phyloP scores from a whole-genome alignment of 2,329 filamentous ascomycete genomes.

The Leptographium wingfieldii region DNA sequence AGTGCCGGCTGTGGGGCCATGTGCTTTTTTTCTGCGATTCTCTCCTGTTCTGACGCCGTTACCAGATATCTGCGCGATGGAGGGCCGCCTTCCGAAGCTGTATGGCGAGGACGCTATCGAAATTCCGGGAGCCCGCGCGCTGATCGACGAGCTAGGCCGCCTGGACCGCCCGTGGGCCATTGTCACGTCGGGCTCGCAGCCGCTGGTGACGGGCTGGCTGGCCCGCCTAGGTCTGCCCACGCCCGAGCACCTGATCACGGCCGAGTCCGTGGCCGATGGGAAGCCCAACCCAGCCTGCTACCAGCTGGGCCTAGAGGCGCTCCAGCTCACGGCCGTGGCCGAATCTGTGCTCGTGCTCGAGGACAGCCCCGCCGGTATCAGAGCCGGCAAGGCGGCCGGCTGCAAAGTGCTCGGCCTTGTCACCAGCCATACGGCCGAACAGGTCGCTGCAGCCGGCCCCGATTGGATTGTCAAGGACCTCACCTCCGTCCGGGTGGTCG shows the following conservation, averaged over 20 bases:
- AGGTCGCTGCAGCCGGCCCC: slow-evolving; percentile 63
- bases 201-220: slow-evolving; percentile 62
- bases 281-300: slow-evolving; percentile 73
- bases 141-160: slow-evolving; percentile 53
- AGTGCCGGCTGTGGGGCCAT: slow-evolving; percentile 24
- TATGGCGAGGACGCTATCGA: slow-evolving; percentile 71
- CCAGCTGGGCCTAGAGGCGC: slow-evolving; percentile 48
- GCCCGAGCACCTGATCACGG: slow-evolving; percentile 57
- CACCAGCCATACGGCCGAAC: slow-evolving; percentile 66
- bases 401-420: slow-evolving; percentile 75
- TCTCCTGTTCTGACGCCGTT: background rate
- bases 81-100: slow-evolving; percentile 62
- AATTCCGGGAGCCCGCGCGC: slow-evolving; percentile 66
- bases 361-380: slow-evolving; percentile 78
- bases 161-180: slow-evolving; percentile 68
- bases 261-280: slow-evolving; percentile 61
- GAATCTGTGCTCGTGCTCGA: slow-evolving; percentile 62
- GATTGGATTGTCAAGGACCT: slow-evolving; percentile 82
- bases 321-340: slow-evolving; percentile 35
- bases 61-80: slow-evolving; percentile 65
- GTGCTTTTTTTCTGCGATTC: background rate
- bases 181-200: slow-evolving; percentile 60
- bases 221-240: slow-evolving; percentile 49
- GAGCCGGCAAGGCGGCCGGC: slow-evolving; percentile 71
- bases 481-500: slow-evolving; percentile 55